Evolutionary conservation across 805 yeast genomes (phyloP).

Genomic region (Cyberlindnera suaveolens): DNA sequence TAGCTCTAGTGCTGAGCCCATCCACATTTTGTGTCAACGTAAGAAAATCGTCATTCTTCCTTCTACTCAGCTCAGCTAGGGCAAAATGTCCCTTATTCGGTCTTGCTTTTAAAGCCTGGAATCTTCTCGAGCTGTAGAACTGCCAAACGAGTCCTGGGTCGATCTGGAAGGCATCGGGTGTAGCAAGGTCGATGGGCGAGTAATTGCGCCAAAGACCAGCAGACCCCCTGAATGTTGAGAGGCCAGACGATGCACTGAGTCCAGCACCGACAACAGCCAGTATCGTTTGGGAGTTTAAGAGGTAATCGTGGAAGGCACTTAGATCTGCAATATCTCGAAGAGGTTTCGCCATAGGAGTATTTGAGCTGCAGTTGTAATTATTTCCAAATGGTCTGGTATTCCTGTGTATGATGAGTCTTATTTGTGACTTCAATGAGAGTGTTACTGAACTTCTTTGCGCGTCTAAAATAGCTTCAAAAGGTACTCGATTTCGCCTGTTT

Average conservation of each 20-base stretch:
- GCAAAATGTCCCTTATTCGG: slow-evolving; percentile 77
- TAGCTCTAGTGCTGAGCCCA: slow-evolving; percentile 62
- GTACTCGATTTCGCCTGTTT: background rate
- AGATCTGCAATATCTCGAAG: slow-evolving; percentile 5
- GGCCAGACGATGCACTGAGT: slow-evolving; percentile 68
- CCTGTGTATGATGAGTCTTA: no score
- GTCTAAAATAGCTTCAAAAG: no score
- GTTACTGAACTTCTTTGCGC: no score
- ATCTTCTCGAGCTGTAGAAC: slow-evolving; percentile 68
- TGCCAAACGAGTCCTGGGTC: slow-evolving; percentile 92
- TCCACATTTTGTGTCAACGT: slow-evolving; percentile 84
- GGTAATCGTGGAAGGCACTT: slow-evolving; percentile 41
- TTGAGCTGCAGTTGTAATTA: no score
- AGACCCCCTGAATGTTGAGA: slow-evolving; percentile 66
- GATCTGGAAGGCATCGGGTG: slow-evolving; percentile 81
- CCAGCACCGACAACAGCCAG: slow-evolving; percentile 81
- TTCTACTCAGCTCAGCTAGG: slow-evolving; percentile 52
- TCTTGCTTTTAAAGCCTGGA: slow-evolving; percentile 52
- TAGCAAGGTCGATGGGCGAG: slow-evolving; percentile 78
- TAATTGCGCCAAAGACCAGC: slow-evolving; percentile 75
- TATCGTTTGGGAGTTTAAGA: slow-evolving; percentile 39
- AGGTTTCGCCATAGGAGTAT: background rate
- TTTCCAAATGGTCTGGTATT: no score
- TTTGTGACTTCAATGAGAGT: no score
- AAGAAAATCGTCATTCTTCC: slow-evolving; percentile 36